Evolutionary conservation across 2,329 filamentous ascomycete genomes (phyloP).

Genomic region (Shiraia bambusicola): DNA sequence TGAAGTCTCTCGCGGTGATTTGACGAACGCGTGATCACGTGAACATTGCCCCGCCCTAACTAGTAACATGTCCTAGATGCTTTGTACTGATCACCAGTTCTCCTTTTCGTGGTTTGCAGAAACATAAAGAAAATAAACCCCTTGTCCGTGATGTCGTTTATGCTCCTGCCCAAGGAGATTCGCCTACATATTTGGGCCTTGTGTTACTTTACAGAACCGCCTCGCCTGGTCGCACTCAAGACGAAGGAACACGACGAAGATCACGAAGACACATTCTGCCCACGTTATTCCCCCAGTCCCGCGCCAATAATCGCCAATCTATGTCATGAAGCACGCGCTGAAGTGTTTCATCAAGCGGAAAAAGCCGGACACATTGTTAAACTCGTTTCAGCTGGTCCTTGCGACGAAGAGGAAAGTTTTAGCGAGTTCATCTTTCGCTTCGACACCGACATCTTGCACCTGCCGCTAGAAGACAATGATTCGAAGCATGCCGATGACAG

Average conservation of each 20-base stretch:
- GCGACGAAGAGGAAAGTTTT: background rate
- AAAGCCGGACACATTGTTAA: conserved; percentile 15
- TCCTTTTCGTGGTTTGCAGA: too few species aligned
- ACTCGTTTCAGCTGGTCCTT: background rate
- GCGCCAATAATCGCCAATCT: conserved; percentile 17
- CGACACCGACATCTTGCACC: conserved; percentile 20
- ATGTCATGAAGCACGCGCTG: conserved; percentile 22
- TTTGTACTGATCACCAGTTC: too few species aligned
- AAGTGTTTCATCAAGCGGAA: conserved; percentile 19
- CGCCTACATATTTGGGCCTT: conserved; percentile 26
- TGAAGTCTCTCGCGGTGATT: too few species aligned
- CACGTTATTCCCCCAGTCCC: conserved; percentile 22
- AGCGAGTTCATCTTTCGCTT: conserved; percentile 22
- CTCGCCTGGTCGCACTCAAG: conserved; percentile 21
- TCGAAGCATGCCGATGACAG: conserved; percentile 23
- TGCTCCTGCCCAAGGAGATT: conserved; percentile 23
- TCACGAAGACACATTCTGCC: conserved; percentile 16
- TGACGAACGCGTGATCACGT: conserved; percentile 3
- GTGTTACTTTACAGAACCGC: conserved; percentile 19
- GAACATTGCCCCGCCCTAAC: background rate
- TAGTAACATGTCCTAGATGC: background rate
- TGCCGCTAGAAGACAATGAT: conserved; percentile 12
- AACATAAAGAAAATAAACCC: too few species aligned
- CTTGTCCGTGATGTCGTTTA: conserved; percentile 17
- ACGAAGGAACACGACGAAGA: conserved; percentile 16